A percentile compares a stretch with the other conserved stretches of the same genome.
Conservation (phyloP, 148 eudicot species). For the Vaccinium corymbosum region DNA sequence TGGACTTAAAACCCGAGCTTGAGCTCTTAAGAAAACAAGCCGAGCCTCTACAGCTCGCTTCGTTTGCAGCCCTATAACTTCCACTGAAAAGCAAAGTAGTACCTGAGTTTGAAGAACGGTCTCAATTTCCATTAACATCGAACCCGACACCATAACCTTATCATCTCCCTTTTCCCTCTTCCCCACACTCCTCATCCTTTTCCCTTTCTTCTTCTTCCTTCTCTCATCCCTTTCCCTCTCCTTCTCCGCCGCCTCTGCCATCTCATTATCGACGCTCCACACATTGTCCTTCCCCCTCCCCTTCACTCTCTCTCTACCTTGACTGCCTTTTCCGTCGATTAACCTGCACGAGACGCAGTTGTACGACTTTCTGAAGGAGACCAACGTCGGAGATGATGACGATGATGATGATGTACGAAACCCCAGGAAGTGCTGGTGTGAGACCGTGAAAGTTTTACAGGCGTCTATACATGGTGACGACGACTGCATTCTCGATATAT, state of each 20-base stretch:
- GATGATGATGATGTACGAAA: conserved; percentile 15
- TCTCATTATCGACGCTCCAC: conserved; percentile 88
- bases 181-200: conserved; percentile 40
- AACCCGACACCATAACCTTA: conserved; percentile 67
- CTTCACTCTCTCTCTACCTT: conserved; percentile 32
- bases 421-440: conserved; percentile 28
- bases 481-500: conserved; percentile 35
- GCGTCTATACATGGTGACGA: conserved; percentile 38
- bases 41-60: background rate
- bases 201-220: conserved; percentile 28
- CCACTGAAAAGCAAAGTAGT: background rate
- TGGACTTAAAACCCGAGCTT: background rate
- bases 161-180: conserved; percentile 41
- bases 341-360: conserved; percentile 41
- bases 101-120: conserved; percentile 92
- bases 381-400: conserved; percentile 4
- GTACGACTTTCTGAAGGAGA: conserved; percentile 17
- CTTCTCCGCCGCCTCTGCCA: conserved; percentile 37
- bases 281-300: conserved; percentile 78
- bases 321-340: conserved; percentile 8
- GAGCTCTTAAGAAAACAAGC: background rate
- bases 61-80: background rate
- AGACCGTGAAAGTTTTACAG: conserved; percentile 27
- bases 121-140: conserved; percentile 82
- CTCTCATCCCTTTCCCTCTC: conserved; percentile 33